Base-by-base conservation (phyloP, 805 yeast species). In the Candida awuae region DNA sequence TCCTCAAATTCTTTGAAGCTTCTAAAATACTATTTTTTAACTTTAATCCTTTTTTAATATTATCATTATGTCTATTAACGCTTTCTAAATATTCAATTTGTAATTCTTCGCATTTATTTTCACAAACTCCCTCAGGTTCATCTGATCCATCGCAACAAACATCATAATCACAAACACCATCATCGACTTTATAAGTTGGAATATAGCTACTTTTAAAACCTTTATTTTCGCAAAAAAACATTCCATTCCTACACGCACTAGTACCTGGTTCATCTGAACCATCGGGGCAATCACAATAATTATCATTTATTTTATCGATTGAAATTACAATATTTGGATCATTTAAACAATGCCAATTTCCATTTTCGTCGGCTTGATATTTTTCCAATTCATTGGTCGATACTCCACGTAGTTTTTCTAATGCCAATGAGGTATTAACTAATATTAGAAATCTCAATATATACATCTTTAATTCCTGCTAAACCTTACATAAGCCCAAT, bases 241-340 rank as follows among this genome's bases (percentile, higher is more conserved):
- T 36, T 12, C 63, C 53, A 38, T 60, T 44, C 14, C 59, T 52
- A 58, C 97, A 90, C 0, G 96, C 96, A 29, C 80, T 65, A 1
- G 97, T 90, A 0, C 97, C 97, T 0, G 97, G 96, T 58, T 92
- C 97, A 62, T 92, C 98, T 4, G 88, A 77, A 0, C 97, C 97
- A 62, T 92, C 98, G 0, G 97, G 97, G 63, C 97, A 90, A 54
- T 92, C 97, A 61, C 97, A 90, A 54, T 71, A 80, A 50, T 87
- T 82, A 58, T 92, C 97, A 56, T 90, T 90, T 50, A 90, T 70
- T 52, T 78, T 83, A 27, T 64, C 64, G 37, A 66, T 65, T 29
- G 78, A 66, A 15, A 90, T 60, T 16, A 65, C 66, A 5, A 86
- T 73, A n/a, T 74, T 70, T 0, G 92, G 80, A 52, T 83, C 70